Conservation (phyloP, 805 yeast genomes). For the Starmera pachycereana region DNA sequence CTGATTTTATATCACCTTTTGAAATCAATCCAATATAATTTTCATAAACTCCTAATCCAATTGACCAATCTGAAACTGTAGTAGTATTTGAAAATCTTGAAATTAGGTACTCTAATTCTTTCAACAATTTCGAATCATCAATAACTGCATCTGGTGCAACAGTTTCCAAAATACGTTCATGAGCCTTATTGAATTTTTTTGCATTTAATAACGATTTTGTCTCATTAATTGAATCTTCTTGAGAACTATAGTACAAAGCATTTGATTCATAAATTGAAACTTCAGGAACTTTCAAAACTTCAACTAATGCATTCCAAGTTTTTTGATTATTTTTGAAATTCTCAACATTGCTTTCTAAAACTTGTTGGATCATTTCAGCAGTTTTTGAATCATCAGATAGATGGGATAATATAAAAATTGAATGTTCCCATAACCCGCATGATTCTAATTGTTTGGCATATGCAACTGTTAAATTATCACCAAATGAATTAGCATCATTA, state of each 20-base stretch:
- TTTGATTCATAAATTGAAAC: constrained; percentile 42
- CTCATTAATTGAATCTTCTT: constrained; percentile 47
- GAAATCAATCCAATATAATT: constrained; percentile 32
- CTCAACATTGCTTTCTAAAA: constrained; percentile 19
- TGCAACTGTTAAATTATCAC: constrained; percentile 28
- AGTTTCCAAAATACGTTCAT: constrained; percentile 36
- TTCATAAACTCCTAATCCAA: constrained; percentile 49
- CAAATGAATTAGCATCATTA: constrained; percentile 13
- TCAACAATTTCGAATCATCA: constrained; percentile 26
- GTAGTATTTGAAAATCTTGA: constrained; percentile 32
- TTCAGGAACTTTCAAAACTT: constrained; percentile 36
- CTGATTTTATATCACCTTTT: constrained; percentile 12
- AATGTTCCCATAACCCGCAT: constrained; percentile 41
- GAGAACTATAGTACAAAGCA: constrained; percentile 43
- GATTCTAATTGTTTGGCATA: constrained; percentile 43
- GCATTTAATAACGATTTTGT: constrained; percentile 56
- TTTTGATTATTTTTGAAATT: constrained; percentile 5
- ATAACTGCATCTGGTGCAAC: constrained; percentile 72
- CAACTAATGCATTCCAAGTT: constrained; percentile 26
- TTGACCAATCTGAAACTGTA: constrained; percentile 37
- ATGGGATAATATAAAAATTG: constrained; percentile 56
- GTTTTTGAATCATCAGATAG: constrained; percentile 37
- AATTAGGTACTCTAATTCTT: constrained; percentile 26
- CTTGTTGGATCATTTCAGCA: constrained; percentile 25
- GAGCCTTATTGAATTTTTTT: constrained; percentile 51